Conservation (phyloP, 208 protist genomes). For the Endotrypanum monterogeii region DNA sequence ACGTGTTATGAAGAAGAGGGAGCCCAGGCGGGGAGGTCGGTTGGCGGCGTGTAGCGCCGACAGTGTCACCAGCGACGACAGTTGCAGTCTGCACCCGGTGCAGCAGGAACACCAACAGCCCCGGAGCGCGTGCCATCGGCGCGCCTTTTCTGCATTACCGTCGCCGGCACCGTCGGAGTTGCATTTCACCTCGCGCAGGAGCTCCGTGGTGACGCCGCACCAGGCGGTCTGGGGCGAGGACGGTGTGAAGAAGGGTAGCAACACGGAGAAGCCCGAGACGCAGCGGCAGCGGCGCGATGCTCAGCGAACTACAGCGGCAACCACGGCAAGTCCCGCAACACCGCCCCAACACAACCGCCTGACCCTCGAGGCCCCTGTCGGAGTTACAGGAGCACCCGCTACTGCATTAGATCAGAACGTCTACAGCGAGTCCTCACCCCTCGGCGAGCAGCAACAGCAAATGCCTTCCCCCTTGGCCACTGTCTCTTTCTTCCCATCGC, state of each 20-base stretch:
- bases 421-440: neutral
- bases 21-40: neutral
- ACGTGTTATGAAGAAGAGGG: neutral
- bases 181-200: constrained; percentile 6
- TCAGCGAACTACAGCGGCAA: no score
- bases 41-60: neutral
- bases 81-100: neutral
- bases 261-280: neutral
- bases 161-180: constrained; percentile 20
- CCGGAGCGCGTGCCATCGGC: neutral
- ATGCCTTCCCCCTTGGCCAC: neutral
- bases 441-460: neutral
- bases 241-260: neutral
- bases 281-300: no score
- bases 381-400: neutral
- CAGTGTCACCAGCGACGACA: neutral
- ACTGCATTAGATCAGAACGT: neutral
- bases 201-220: constrained; percentile 1
- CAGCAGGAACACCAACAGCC: neutral
- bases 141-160: neutral
- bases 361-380: neutral
- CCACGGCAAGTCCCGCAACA: no score
- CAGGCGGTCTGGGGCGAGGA: constrained; percentile 13
- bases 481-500: neutral
- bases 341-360: neutral